phyloP scores from a whole-genome alignment of 148 eudicot species.

The Agrostemma githago region DNA sequence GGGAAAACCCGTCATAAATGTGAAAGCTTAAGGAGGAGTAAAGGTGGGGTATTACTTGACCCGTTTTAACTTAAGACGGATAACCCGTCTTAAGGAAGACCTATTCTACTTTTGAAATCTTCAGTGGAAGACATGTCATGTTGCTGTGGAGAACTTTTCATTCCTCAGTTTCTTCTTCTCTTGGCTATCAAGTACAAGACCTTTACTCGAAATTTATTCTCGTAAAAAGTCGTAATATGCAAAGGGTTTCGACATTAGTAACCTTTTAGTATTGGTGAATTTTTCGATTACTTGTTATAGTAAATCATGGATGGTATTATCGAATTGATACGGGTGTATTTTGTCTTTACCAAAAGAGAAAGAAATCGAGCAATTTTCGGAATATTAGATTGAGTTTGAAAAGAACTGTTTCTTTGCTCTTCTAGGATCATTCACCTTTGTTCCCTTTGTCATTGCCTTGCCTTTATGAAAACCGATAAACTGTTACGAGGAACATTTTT shows the following conservation, averaged over 20 bases:
- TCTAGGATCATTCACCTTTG: not conserved
- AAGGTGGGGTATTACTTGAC: no score
- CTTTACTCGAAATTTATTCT: constrained; percentile 12
- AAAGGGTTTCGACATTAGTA: constrained; percentile 1
- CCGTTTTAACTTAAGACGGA: no score
- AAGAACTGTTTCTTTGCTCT: not conserved
- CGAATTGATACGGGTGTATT: not conserved
- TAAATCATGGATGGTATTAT: not conserved
- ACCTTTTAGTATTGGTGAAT: not conserved
- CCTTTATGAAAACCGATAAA: not conserved
- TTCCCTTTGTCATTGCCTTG: not conserved
- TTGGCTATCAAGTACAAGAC: constrained; percentile 9
- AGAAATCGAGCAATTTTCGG: not conserved
- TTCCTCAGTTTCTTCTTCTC: constrained; percentile 19
- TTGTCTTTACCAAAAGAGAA: not conserved
- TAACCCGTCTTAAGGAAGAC: no score
- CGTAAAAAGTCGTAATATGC: constrained; percentile 12
- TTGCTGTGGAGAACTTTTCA: constrained; percentile 24
- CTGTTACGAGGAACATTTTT: not conserved
- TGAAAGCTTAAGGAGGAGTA: no score
- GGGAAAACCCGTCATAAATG: no score
- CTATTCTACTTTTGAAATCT: constrained; percentile 11
- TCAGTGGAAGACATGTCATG: constrained; percentile 32
- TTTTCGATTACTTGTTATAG: not conserved
- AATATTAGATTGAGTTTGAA: not conserved